Evolutionary conservation across 2,329 filamentous ascomycete genomes (phyloP), one percentile per base, ranked within the genome.

Genomic region (Drechslerella coelobrocha): DNA sequence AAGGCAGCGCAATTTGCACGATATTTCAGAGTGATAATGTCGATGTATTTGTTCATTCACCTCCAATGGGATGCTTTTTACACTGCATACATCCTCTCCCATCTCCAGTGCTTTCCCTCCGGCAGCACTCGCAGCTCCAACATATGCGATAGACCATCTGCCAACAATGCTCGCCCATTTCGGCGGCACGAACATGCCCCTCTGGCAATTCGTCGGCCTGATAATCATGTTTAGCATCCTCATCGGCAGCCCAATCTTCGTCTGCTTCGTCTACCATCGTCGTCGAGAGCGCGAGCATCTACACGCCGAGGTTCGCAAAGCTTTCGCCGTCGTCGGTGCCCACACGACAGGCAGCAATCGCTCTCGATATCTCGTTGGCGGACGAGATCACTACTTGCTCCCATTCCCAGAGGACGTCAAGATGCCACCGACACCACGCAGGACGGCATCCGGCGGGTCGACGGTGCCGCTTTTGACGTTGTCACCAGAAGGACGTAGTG

Each of bases 131-230:
- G 29, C n/a, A n/a, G n/a, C n/a, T n/a, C n/a, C n/a, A n/a, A n/a
- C n/a, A n/a, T n/a, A n/a, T n/a, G n/a, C n/a, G n/a, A n/a, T n/a
- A n/a, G n/a, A n/a, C n/a, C n/a, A n/a, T n/a, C n/a, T n/a, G n/a
- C n/a, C n/a, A n/a, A n/a, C n/a, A n/a, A n/a, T n/a, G n/a, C n/a
- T n/a, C n/a, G n/a, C 24, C 24, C 26, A 57, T 23, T 51, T 57
- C 10, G 48, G 14, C n/a, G 24, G 48, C 17, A 21, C 47, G 0
- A 10, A 19, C 39, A 57, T 69, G 45, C 65, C 65, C 8, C 65
- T 61, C 34, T 69, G 65, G 65, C 65, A 69, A 54, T 62, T 69
- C 52, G 52, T 69, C 34, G 65, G 65, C 14, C 65, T 69, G 2
- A 34, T 69, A 1, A 27, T 69, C 9, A 59, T 62, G 24, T 57